A percentile compares a stretch with the other conserved stretches of the same genome.
Evolutionary conservation across 768 basidiomycete species (phyloP).

Genomic region (Amyloporia xantha): DNA sequence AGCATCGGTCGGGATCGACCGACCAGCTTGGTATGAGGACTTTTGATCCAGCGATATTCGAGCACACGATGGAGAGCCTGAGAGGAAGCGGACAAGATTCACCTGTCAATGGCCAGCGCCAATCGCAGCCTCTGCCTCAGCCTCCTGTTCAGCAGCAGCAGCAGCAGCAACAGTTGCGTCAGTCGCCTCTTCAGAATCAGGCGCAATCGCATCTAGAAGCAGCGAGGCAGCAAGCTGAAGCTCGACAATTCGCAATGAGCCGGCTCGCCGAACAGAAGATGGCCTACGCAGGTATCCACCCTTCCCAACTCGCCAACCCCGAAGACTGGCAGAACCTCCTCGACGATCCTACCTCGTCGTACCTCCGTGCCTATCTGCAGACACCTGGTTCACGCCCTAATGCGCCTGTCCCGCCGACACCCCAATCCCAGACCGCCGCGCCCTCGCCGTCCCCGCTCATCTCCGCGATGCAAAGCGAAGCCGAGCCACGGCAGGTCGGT

Average conservation of each 20-base stretch:
- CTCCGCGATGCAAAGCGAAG: conserved; percentile 39
- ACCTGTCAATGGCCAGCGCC: conserved; percentile 13
- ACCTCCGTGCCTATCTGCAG: conserved; percentile 52
- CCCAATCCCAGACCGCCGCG: conserved; percentile 67
- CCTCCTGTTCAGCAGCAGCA: conserved; percentile 5
- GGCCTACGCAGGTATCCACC: conserved; percentile 20
- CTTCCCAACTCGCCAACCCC: conserved; percentile 27
- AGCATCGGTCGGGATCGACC: conserved; percentile 49
- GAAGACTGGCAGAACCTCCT: conserved; percentile 56
- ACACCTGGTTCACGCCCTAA: conserved; percentile 49
- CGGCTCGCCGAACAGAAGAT: conserved; percentile 11
- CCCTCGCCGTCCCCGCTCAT: conserved; percentile 66
- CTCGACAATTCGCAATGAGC: conserved; percentile 7
- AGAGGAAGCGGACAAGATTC: conserved; percentile 12
- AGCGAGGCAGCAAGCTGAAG: conserved; percentile 11
- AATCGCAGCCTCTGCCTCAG: conserved; percentile 13
- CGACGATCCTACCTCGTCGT: conserved; percentile 53
- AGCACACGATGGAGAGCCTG: conserved; percentile 25
- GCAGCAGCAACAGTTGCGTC: conserved; percentile 5
- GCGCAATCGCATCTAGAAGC: conserved; percentile 4
- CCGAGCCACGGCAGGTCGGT: conserved; percentile 36
- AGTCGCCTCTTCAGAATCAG: conserved; percentile 6
- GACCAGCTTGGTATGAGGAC: conserved; percentile 58
- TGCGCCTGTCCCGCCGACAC: conserved; percentile 76
- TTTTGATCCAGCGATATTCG: conserved; percentile 52